These are phyloP conservation scores for Alternaria infectoria DNA, from an alignment of 2,329 filamentous ascomycete genomes.

Conservation along the genomic window DNA sequence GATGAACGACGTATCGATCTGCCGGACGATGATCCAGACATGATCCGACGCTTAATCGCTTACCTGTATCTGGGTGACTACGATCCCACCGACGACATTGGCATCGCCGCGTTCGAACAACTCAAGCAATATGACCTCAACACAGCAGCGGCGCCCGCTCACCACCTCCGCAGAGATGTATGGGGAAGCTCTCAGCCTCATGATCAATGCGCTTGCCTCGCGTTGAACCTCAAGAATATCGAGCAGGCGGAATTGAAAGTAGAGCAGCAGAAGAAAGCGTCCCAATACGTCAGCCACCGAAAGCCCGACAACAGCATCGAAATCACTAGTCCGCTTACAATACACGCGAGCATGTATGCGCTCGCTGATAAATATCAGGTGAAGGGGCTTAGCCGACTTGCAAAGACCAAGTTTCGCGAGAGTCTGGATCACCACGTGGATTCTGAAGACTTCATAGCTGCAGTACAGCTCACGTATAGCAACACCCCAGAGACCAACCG, in stretches of 20 bases:
- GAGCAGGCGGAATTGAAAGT: not conserved
- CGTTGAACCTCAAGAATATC: not conserved
- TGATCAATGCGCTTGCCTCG: conserved; percentile 15
- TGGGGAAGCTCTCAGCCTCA: not conserved
- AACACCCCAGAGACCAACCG: conserved; percentile 36
- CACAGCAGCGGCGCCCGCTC: not conserved
- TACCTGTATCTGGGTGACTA: conserved; percentile 30
- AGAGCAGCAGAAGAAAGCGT: not conserved
- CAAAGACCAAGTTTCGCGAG: conserved; percentile 18
- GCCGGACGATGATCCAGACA: conserved; percentile 26
- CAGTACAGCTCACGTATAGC: conserved; percentile 31
- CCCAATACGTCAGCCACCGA: not conserved
- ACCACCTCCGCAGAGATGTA: not conserved
- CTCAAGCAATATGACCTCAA: conserved; percentile 7
- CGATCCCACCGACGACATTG: conserved; percentile 8
- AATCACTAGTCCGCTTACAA: conserved; percentile 38
- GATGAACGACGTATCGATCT: conserved; percentile 17
- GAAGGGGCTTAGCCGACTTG: conserved; percentile 10
- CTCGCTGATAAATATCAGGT: conserved; percentile 27
- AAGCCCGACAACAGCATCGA: conserved; percentile 5
- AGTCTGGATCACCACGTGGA: conserved; percentile 22
- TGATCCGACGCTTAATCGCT: conserved; percentile 23
- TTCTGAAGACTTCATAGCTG: conserved; percentile 33
- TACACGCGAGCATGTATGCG: conserved; percentile 27
- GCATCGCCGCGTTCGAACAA: not conserved